phyloP scores from a whole-genome alignment of 2,329 filamentous ascomycete genomes.

The Trichophaea hybrida region DNA sequence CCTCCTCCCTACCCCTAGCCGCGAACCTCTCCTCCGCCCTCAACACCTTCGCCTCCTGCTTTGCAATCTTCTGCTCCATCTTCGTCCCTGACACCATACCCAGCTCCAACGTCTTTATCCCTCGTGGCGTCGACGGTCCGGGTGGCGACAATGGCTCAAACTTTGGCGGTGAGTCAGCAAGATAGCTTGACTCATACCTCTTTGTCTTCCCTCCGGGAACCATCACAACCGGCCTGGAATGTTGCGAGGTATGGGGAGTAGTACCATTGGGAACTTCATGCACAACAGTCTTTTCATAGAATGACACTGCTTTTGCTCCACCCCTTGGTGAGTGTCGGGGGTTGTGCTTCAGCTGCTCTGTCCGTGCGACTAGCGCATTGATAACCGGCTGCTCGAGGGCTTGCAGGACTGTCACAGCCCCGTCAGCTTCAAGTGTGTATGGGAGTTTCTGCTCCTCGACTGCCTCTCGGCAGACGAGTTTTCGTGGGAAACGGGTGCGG shows the following conservation, averaged over 20 bases:
- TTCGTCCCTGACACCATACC: slow-evolving; percentile 8
- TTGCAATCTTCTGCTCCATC: slow-evolving; percentile 8
- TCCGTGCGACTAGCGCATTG: slow-evolving; percentile 20
- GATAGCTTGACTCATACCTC: background rate
- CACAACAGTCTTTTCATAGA: slow-evolving; percentile 14
- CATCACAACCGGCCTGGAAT: background rate
- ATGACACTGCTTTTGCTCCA: slow-evolving; percentile 19
- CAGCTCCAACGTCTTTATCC: slow-evolving; percentile 1
- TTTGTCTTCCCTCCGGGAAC: background rate
- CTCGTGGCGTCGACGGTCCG: background rate
- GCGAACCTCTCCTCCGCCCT: slow-evolving; percentile 11
- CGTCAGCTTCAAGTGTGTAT: slow-evolving; percentile 16
- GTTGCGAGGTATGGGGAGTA: background rate
- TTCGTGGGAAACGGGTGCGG: slow-evolving; percentile 21
- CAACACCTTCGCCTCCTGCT: slow-evolving; percentile 17
- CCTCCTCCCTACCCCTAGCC: slow-evolving; percentile 10
- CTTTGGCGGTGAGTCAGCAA: slow-evolving; percentile 4
- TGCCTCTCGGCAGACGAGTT: slow-evolving; percentile 18
- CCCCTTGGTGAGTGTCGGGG: no score
- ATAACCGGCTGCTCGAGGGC: slow-evolving; percentile 19
- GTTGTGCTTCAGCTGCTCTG: slow-evolving; percentile 15
- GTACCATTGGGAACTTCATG: slow-evolving; percentile 13
- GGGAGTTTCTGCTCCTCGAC: slow-evolving; percentile 16
- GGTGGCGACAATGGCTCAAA: slow-evolving; percentile 6
- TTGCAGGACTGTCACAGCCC: slow-evolving; percentile 15